Percentiles rank a stretch among this genome's conserved stretches.
Conservation (phyloP, 371 early-diverging fungal genomes). For the Mucor irregularis region DNA sequence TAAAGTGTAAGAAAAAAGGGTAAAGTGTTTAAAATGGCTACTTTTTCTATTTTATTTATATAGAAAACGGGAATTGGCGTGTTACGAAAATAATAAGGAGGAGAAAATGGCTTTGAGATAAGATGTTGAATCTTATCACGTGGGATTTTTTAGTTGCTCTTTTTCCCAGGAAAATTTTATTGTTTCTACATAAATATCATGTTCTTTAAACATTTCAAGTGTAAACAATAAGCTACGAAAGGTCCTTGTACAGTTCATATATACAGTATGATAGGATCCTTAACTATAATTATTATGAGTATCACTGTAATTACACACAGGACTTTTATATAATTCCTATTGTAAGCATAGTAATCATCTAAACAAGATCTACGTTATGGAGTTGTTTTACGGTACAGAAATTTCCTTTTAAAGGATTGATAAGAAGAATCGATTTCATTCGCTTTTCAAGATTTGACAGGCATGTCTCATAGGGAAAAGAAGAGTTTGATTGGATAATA, state of each 20-base stretch:
- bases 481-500: conserved; percentile 4
- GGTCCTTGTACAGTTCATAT: too few relatives aligned
- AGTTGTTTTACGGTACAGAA: too few relatives aligned
- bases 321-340: neutral
- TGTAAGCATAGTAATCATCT: neutral
- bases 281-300: too few relatives aligned
- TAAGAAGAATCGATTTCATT: conserved; percentile 29
- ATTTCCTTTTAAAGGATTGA: conserved; percentile 18
- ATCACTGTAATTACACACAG: too few relatives aligned
- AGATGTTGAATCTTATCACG: conserved; percentile 51
- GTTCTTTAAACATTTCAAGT: neutral
- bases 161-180: conserved; percentile 31
- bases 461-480: conserved; percentile 22
- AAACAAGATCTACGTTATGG: neutral
- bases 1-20: conserved; percentile 5
- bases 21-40: neutral
- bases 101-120: conserved; percentile 39
- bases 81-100: conserved; percentile 37
- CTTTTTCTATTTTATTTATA: conserved; percentile 11
- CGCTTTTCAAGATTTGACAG: conserved; percentile 26
- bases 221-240: too few relatives aligned
- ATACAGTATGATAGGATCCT: neutral
- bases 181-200: neutral
- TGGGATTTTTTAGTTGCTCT: conserved; percentile 27
- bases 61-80: conserved; percentile 16